A percentile compares a stretch with the other conserved stretches of the same genome.
These are phyloP conservation scores for Leccinellum luteum DNA, from an alignment of 768 basidiomycete species.

Conservation along the genomic window DNA sequence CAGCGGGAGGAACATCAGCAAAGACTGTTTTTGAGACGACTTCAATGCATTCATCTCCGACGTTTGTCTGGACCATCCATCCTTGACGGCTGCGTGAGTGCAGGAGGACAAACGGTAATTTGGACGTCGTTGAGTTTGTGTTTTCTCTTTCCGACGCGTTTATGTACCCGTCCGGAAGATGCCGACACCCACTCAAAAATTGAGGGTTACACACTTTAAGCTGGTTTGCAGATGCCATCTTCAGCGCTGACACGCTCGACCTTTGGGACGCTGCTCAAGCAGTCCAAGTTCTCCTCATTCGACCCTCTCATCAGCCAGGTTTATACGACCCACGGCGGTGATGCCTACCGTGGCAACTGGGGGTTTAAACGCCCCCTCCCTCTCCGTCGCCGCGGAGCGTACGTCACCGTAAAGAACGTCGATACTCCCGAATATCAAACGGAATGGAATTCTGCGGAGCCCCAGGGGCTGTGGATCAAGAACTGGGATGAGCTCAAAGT, in stretches of 20 bases:
- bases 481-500: conserved; percentile 59
- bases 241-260: conserved; percentile 51
- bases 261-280: conserved; percentile 74
- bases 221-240: conserved; percentile 12
- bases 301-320: conserved; percentile 77
- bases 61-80: conserved; percentile 88
- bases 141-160: conserved; percentile 8
- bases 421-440: conserved; percentile 75
- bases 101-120: conserved; percentile 75
- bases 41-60: conserved; percentile 55
- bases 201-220: not conserved
- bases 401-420: conserved; percentile 63
- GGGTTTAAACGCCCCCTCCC: conserved; percentile 83
- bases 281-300: conserved; percentile 78
- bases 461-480: conserved; percentile 63
- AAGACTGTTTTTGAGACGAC: conserved; percentile 86
- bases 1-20: conserved; percentile 86
- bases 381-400: conserved; percentile 58
- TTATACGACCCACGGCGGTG: conserved; percentile 66
- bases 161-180: conserved; percentile 32
- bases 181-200: conserved; percentile 13
- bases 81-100: conserved; percentile 41
- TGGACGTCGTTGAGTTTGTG: conserved; percentile 57
- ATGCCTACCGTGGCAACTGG: conserved; percentile 77
- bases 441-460: conserved; percentile 70